Evolutionary conservation across 2,329 filamentous ascomycete genomes (phyloP), one percentile per base, ranked within the genome.

Genomic region (Acrodontium crateriforme): DNA sequence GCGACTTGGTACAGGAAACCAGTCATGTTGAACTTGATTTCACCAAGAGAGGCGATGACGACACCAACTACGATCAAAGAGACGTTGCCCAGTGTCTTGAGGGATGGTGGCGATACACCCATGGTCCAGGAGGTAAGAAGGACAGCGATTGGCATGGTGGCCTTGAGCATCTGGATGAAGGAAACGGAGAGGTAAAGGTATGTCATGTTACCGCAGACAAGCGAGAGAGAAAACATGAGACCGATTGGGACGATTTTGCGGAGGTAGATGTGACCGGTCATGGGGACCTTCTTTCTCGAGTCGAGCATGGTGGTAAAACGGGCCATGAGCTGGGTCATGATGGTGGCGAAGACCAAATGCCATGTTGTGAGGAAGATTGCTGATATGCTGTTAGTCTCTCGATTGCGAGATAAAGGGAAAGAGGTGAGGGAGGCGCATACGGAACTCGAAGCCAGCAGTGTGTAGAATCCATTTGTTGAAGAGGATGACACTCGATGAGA

Each of bases 81-180:
- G 37, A 98, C 85, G 53, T 98, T 98, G 52, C 81, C 70, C 46
- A 98, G 77, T 26, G 83, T 79, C 63, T 75, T 85, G 43, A 89
- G 54, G 62, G 84, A 91, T 29, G 83, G 80, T 37, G 81, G 74
- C 9, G 81, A 74, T 37, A 93, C 74, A 33, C 84, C 82, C 48
- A 95, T 74, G 29, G 68, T 65, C 87, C 89, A 95, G 42, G 83
- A 82, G 21, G 82, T 78, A 42, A 95, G 60, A 20, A 98, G 73
- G 28, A 95, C 85, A 29, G 84, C 85, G 34, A 95, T 85, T 10
- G 89, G 89, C 17, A 82, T 95, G 23, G 84, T 94, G 42, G 89
- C 89, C 81, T 95, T 95, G 57, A 95, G 75, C 87, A 95, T 95
- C 67, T 95, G 87, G 50, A 95, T 95, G 58, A 95, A 95, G 35